Percentiles rank a stretch among this genome's conserved stretches.
Evolutionary conservation across 2,329 filamentous ascomycete genomes (phyloP).

Genomic region (Diaporthe aspalathi): DNA sequence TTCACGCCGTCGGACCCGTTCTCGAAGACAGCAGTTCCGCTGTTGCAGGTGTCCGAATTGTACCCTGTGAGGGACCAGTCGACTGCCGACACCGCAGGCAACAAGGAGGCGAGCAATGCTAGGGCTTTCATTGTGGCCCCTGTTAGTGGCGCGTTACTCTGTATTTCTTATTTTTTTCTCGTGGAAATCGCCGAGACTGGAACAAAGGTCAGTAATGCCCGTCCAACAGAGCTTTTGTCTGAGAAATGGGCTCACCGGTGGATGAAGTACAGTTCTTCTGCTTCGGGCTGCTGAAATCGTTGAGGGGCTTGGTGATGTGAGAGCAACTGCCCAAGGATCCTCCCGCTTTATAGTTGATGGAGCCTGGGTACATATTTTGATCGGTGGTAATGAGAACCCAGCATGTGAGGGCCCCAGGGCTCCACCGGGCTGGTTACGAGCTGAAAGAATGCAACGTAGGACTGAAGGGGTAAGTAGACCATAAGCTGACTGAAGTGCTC

Average conservation of each 20-base stretch:
- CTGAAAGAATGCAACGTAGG: slow-evolving; percentile 6
- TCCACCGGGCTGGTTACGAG: not conserved
- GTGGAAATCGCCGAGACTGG: not conserved
- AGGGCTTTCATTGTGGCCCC: not conserved
- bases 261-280: too few species aligned
- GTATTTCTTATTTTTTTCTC: too few species aligned
- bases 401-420: too few species aligned
- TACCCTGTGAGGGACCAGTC: slow-evolving; percentile 28
- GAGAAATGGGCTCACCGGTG: not conserved
- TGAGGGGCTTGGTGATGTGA: not conserved
- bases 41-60: not conserved
- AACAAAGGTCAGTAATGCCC: not conserved
- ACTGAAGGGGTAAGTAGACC: not conserved
- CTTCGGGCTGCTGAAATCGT: not conserved
- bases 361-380: not conserved
- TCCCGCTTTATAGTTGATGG: not conserved
- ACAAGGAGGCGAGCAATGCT: not conserved
- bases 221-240: too few species aligned
- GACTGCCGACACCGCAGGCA: not conserved
- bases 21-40: slow-evolving; percentile 7
- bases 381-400: not conserved
- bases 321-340: not conserved
- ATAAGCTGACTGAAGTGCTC: slow-evolving; percentile 13
- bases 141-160: rapidly evolving
- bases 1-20: slow-evolving; percentile 20